These are phyloP conservation scores for Pichia occidentalis DNA, from an alignment of 805 yeast species.

Conservation along the genomic window DNA sequence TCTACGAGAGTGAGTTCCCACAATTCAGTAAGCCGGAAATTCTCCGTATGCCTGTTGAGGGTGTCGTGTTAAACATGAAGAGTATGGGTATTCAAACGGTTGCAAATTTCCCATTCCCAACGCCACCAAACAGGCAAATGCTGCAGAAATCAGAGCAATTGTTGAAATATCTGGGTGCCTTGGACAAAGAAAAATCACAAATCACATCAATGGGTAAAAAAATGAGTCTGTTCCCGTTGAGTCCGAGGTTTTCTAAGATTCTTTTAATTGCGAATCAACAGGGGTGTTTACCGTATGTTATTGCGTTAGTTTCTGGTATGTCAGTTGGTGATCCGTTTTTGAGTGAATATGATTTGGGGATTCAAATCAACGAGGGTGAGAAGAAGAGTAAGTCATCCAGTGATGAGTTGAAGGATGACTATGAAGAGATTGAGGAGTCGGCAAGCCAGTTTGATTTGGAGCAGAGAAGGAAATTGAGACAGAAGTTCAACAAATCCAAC, in stretches of 20 bases:
- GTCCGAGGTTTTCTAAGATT: constrained; percentile 91
- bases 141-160: constrained; percentile 61
- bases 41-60: constrained; percentile 90
- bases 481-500: constrained; percentile 52
- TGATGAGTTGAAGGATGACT: constrained; percentile 26
- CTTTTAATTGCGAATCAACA: constrained; percentile 81
- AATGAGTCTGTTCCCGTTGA: constrained; percentile 87
- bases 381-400: constrained; percentile 28
- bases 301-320: constrained; percentile 85
- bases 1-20: constrained; percentile 76
- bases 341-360: constrained; percentile 66
- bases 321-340: constrained; percentile 92
- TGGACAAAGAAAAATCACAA: constrained; percentile 40
- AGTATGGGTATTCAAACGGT: constrained; percentile 93
- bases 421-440: constrained; percentile 31
- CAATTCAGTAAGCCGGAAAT: constrained; percentile 89
- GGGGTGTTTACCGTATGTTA: constrained; percentile 78
- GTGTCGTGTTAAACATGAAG: constrained; percentile 93
- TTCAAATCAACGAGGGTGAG: constrained; percentile 26
- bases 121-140: constrained; percentile 69
- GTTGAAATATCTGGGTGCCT: constrained; percentile 71
- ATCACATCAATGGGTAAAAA: constrained; percentile 76
- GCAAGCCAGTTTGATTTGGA: constrained; percentile 35
- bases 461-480: constrained; percentile 35
- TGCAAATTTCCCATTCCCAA: constrained; percentile 87